These are phyloP conservation scores for Linum tenue DNA, from an alignment of 345 rosid genomes.

Conservation along the genomic window DNA sequence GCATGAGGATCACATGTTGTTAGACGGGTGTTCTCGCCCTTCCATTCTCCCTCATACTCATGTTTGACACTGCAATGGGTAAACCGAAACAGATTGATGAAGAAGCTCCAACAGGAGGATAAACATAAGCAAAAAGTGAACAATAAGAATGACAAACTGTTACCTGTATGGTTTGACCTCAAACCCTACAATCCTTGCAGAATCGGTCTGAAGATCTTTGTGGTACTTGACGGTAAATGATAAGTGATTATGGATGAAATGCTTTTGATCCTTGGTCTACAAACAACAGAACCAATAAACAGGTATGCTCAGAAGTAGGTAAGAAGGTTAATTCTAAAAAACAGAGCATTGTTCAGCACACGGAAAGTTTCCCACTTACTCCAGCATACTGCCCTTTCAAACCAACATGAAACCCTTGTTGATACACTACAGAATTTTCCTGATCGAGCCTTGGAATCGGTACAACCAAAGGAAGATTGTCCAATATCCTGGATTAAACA, in stretches of 20 bases:
- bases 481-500: constrained; percentile 47
- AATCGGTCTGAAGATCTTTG: constrained; percentile 47
- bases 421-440: constrained; percentile 40
- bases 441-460: constrained; percentile 42
- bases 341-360: constrained; percentile 4
- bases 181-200: constrained; percentile 82
- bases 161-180: constrained; percentile 93
- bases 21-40: constrained; percentile 49
- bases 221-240: constrained; percentile 66
- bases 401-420: constrained; percentile 60
- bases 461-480: constrained; percentile 67
- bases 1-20: constrained; percentile 87
- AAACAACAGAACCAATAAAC: constrained; percentile 9
- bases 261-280: constrained; percentile 73
- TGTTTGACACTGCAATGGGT: constrained; percentile 55
- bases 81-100: constrained; percentile 3
- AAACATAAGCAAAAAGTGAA: not conserved
- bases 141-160: not conserved
- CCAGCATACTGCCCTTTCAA: constrained; percentile 56
- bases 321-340: not conserved
- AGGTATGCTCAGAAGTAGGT: not conserved
- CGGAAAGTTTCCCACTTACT: constrained; percentile 27
- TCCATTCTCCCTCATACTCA: constrained; percentile 69
- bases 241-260: constrained; percentile 79
- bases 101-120: not conserved